These are phyloP conservation scores for Aspergillus clavatus DNA, from an alignment of 2,329 filamentous ascomycete species.

Conservation along the genomic window DNA sequence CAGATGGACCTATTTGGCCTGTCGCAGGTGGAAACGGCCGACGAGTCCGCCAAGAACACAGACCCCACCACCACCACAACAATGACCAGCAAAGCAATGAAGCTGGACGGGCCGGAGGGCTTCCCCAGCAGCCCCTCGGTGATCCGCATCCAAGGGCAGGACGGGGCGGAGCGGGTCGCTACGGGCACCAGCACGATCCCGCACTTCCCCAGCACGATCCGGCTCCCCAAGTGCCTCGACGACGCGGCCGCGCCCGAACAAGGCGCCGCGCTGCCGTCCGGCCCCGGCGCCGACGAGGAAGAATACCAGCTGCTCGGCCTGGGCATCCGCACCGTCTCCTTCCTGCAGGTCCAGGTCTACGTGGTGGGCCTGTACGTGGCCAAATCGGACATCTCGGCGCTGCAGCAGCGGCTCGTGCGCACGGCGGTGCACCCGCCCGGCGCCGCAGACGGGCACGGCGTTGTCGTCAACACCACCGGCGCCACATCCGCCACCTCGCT, in stretches of 20 bases:
- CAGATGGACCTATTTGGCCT: constrained; percentile 35
- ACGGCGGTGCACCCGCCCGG: constrained; percentile 50
- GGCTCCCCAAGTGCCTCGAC: constrained; percentile 49
- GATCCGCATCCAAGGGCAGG: constrained; percentile 42
- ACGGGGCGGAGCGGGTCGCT: constrained; percentile 68
- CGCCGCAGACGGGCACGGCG: constrained; percentile 6
- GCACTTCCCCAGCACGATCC: constrained; percentile 68
- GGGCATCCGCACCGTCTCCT: constrained; percentile 83
- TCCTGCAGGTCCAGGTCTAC: constrained; percentile 87
- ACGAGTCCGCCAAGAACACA: too few species aligned
- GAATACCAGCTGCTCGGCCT: constrained; percentile 81
- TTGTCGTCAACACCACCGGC: constrained; percentile 43
- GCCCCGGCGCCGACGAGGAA: constrained; percentile 37
- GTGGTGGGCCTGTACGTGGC: constrained; percentile 90
- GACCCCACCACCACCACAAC: constrained; percentile 8
- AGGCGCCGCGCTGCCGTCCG: constrained; percentile 35
- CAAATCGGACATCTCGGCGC: constrained; percentile 70
- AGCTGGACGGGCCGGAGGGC: constrained; percentile 39
- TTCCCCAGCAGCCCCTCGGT: constrained; percentile 32
- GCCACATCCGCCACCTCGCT: constrained; percentile 70
- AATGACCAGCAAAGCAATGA: constrained; percentile 23
- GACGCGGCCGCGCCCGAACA: constrained; percentile 29
- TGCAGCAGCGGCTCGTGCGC: constrained; percentile 73
- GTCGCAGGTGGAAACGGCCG: constrained; percentile 13
- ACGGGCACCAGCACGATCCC: constrained; percentile 79